Conservation (phyloP, 1,284 basidiomycete genomes). For the Schizopora paradoxa region DNA sequence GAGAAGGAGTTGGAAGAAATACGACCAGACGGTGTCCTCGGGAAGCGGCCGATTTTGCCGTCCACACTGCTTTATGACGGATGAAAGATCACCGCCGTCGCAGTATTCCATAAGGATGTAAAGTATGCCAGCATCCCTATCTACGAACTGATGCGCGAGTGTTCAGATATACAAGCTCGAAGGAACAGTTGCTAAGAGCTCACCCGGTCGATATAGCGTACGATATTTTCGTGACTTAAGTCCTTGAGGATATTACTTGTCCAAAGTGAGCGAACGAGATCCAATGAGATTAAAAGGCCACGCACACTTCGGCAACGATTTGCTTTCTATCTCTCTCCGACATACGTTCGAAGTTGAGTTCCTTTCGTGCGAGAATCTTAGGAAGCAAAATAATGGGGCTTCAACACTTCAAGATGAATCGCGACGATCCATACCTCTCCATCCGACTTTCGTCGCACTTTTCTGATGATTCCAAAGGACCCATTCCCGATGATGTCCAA, state of each 20-base stretch:
- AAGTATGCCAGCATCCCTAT: constrained; percentile 84
- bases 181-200: constrained; percentile 19
- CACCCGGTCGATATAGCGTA: constrained; percentile 82
- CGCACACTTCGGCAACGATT: constrained; percentile 97
- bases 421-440: constrained; percentile 57
- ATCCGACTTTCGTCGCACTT: constrained; percentile 82
- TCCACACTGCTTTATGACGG: constrained; percentile 74
- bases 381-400: background rate
- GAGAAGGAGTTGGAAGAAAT: constrained; percentile 89
- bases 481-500: constrained; percentile 93
- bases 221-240: constrained; percentile 91
- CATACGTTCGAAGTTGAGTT: constrained; percentile 95
- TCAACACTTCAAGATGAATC: background rate
- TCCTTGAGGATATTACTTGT: constrained; percentile 92
- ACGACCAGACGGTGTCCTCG: constrained; percentile 93
- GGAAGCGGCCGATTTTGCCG: constrained; percentile 67
- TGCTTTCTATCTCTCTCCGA: constrained; percentile 89
- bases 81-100: constrained; percentile 88
- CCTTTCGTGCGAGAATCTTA: constrained; percentile 87
- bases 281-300: background rate
- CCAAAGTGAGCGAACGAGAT: background rate
- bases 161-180: background rate
- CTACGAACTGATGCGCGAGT: constrained; percentile 56
- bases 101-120: constrained; percentile 98
- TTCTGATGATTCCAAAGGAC: constrained; percentile 95